phyloP scores from a whole-genome alignment of 2,329 filamentous ascomycete genomes.

The Fusarium setosum region DNA sequence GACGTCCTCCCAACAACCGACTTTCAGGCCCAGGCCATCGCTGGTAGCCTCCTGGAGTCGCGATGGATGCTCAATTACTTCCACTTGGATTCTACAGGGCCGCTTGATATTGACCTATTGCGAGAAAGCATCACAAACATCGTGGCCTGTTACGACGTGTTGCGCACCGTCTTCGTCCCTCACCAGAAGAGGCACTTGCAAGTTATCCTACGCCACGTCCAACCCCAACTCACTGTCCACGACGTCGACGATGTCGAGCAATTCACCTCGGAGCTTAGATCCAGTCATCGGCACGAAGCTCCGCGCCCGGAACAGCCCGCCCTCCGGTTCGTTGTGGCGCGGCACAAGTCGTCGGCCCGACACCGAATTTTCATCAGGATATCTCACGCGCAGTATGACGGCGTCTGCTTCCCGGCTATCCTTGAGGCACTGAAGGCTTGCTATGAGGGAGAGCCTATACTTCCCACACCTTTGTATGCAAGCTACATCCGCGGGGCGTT shows the following conservation, averaged over 20 bases:
- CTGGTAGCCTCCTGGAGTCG: slow-evolving; percentile 27
- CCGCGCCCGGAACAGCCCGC: not conserved
- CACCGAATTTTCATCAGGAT: slow-evolving; percentile 28
- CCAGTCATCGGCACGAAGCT: not conserved
- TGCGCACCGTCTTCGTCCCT: slow-evolving; percentile 31
- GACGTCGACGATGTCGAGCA: slow-evolving; percentile 13
- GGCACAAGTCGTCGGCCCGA: not conserved
- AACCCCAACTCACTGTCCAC: slow-evolving; percentile 10
- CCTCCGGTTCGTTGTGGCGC: slow-evolving; percentile 15
- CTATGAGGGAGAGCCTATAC: slow-evolving; percentile 14
- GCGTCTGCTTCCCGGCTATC: slow-evolving; percentile 25
- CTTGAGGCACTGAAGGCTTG: slow-evolving; percentile 9
- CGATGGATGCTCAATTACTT: slow-evolving; percentile 38
- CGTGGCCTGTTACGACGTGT: slow-evolving; percentile 21
- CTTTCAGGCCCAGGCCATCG: slow-evolving; percentile 29
- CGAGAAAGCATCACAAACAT: slow-evolving; percentile 26
- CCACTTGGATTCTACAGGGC: slow-evolving; percentile 11
- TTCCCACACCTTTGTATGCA: not conserved
- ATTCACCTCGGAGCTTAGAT: slow-evolving; percentile 12
- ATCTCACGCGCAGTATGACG: slow-evolving; percentile 32
- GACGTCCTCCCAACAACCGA: slow-evolving; percentile 37
- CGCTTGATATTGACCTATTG: slow-evolving; percentile 8
- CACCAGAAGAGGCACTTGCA: slow-evolving; percentile 19
- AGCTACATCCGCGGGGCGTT: slow-evolving; percentile 9
- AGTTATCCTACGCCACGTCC: slow-evolving; percentile 20